Evolutionary conservation across 257 asterid species (phyloP).

Genomic region (Fraxinus quadrangulata): DNA sequence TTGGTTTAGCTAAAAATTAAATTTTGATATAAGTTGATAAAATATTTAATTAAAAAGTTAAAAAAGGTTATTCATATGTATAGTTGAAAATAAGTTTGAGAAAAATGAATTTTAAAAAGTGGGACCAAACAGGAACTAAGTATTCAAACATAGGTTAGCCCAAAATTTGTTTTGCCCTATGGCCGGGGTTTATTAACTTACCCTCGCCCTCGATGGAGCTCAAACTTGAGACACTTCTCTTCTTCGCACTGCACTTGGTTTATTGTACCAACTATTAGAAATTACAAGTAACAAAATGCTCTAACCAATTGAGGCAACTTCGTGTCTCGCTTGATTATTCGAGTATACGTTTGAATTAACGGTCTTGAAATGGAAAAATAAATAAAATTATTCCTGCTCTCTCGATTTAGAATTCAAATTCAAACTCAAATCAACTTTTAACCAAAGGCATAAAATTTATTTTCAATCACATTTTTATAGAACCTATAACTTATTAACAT

Average conservation of each 20-base stretch:
- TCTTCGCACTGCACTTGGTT: background rate
- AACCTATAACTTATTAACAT: no score
- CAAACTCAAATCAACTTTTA: background rate
- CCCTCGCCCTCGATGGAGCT: background rate
- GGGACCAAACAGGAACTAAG: no score
- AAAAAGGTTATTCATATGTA: no score
- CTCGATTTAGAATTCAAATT: background rate
- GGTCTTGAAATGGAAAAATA: background rate
- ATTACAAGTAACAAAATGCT: background rate
- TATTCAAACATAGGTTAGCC: no score
- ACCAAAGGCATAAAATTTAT: background rate
- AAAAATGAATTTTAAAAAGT: no score
- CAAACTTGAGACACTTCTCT: background rate
- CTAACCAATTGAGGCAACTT: background rate
- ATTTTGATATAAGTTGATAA: no score
- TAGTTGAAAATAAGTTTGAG: no score
- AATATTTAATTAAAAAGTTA: no score
- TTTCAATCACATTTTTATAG: no score
- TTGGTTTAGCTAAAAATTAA: no score
- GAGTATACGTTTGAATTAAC: background rate
- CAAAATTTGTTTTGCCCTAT: background rate
- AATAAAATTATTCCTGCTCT: background rate
- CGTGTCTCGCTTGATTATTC: background rate
- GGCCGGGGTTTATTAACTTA: background rate
- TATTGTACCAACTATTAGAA: background rate